Base-by-base conservation (phyloP, 2,329 filamentous ascomycete species). In the Colletotrichum incanum region DNA sequence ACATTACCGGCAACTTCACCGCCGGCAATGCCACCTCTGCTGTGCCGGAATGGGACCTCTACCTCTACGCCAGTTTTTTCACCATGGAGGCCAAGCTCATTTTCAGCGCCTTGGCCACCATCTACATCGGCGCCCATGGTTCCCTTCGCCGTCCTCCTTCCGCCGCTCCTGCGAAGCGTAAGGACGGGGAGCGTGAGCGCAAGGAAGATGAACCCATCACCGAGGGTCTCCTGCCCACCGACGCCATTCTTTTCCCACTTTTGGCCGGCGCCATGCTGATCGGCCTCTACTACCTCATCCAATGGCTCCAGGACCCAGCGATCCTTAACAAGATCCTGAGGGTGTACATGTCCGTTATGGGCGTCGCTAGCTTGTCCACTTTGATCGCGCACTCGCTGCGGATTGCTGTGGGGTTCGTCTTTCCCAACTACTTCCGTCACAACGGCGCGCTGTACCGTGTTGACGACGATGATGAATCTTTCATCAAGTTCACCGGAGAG, bases 231-330 rank as follows among this genome's bases (percentile, higher is more conserved):
- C 87, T 91, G 11, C 91, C 93, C 1, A 91, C 89, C 0, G 96
- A 98, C 81, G 96, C 94, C 59, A 89, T 98, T 75, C 81, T 97
- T 77, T 93, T 98, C 74, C 96, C 96, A 1, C 76, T 98, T 41
- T 85, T 95, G 66, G 95, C 95, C 7, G 94, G 91, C 2, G 78
- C 86, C 12, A 90, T 92, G 1, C 89, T 98, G 11, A 87, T 91
- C 52, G 91, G 91, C 6, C 86, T 98, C 16, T 98, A 98, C 84
- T 92, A 95, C 77, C 86, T 98, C 72, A 94, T 98, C 79, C 94
- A 97, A 80, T 96, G 93, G 89, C 89, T 98, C 67, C 87, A 96
- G 75, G 94, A 98, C 77, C 92, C 95, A 0, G 87, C 91, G 14
- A 85, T 97, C 28, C 83, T 98, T 77, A 98, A 96, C 84, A 93